These are phyloP conservation scores for Pleurotus tuoliensis DNA, from an alignment of 768 basidiomycete species.

Conservation along the genomic window DNA sequence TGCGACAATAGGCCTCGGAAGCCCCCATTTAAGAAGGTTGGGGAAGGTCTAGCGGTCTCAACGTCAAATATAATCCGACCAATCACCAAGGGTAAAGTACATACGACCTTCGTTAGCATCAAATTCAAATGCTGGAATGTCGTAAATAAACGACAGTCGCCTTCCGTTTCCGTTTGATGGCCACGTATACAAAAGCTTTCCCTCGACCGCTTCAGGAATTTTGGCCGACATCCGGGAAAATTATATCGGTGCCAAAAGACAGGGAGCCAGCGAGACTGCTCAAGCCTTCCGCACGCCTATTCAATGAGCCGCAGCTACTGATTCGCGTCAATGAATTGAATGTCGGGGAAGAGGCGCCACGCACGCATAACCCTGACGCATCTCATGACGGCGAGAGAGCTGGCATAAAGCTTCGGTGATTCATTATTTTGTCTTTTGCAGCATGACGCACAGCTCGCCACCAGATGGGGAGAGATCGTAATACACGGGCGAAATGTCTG, in stretches of 20 bases:
- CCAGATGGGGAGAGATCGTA: too few relatives aligned
- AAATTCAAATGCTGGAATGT: not conserved
- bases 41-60: not conserved
- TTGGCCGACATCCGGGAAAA: too few relatives aligned
- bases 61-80: not conserved
- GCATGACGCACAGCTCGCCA: too few relatives aligned
- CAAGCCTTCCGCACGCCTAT: too few relatives aligned
- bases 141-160: too few relatives aligned
- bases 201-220: too few relatives aligned
- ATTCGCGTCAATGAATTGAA: not conserved
- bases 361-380: slow-evolving; percentile 1
- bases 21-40: not conserved
- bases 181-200: too few relatives aligned
- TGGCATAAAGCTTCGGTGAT: not conserved
- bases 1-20: not conserved
- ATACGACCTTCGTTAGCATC: slow-evolving; percentile 3
- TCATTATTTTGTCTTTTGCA: too few relatives aligned
- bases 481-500: not conserved
- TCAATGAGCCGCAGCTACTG: too few relatives aligned
- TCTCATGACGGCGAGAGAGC: not conserved
- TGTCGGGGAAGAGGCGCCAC: not conserved
- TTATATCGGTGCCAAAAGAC: too few relatives aligned
- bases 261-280: too few relatives aligned
- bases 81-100: not conserved
- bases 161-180: too few relatives aligned